A percentile compares a stretch with the other conserved stretches of the same genome.
Conservation (phyloP, 2,329 filamentous ascomycete species). For the Rugonectria rugulosa region DNA sequence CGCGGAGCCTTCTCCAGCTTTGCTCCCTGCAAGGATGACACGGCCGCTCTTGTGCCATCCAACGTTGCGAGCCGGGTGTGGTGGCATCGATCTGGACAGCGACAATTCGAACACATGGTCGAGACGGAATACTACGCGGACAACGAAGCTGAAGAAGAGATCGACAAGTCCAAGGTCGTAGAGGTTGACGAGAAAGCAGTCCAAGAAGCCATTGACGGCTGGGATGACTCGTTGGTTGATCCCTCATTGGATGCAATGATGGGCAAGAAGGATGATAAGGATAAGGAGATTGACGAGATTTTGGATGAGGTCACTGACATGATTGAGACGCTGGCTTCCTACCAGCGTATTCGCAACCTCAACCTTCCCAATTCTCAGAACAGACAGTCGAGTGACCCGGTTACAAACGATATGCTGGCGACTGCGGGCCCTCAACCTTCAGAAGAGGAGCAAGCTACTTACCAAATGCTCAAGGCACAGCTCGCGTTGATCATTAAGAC, state of each 20-base stretch:
- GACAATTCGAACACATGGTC: slow-evolving; percentile 70
- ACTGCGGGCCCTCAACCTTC: slow-evolving; percentile 73
- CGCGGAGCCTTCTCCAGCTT: slow-evolving; percentile 82
- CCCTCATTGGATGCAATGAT: slow-evolving; percentile 63
- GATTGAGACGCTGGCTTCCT: slow-evolving; percentile 78
- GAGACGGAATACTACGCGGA: slow-evolving; percentile 58
- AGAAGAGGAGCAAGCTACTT: slow-evolving; percentile 66
- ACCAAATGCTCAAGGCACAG: slow-evolving; percentile 78
- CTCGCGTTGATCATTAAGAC: slow-evolving; percentile 76
- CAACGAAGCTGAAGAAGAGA: slow-evolving; percentile 47
- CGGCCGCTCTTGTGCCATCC: slow-evolving; percentile 73
- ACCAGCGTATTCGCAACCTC: slow-evolving; percentile 80
- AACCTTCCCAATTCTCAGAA: slow-evolving; percentile 71
- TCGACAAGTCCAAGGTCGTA: slow-evolving; percentile 40
- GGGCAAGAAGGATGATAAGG: slow-evolving; percentile 64
- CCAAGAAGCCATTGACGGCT: slow-evolving; percentile 63
- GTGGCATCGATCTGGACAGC: slow-evolving; percentile 77
- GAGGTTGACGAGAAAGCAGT: slow-evolving; percentile 62
- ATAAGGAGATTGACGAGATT: slow-evolving; percentile 74
- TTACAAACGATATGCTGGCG: slow-evolving; percentile 72
- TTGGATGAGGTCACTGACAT: slow-evolving; percentile 78
- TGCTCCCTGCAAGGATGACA: slow-evolving; percentile 77
- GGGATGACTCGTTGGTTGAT: slow-evolving; percentile 65
- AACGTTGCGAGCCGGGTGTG: slow-evolving; percentile 73
- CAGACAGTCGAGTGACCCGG: slow-evolving; percentile 66